Base-by-base conservation (phyloP, 1,139 yeast genomes). In the Citeromyces siamensis region DNA sequence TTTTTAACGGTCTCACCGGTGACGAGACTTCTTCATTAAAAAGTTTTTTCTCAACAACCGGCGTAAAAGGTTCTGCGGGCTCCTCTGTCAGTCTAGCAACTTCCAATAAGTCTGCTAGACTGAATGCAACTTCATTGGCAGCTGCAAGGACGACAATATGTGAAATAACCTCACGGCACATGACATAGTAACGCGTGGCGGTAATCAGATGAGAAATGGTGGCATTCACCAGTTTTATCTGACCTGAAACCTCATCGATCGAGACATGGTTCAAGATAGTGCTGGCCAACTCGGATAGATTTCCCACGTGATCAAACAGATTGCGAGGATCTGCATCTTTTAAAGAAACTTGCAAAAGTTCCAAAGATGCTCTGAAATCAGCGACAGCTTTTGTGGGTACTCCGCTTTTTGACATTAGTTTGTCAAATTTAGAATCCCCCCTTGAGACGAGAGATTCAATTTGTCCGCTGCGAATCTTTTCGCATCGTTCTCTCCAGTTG, bases 201-300 rank as follows among this genome's bases (percentile, higher is more conserved):
- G 95, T 76, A 36, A 88, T 73, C 1, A 80, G 70, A 58, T 81
- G 86, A 20, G 86, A 75, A 10, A 83, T 71, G 0, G 94, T 68
- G 36, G 81, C 82, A 40, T 84, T 71, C n/a, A 55, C 45, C 9
- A 45, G 35, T 19, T 47, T 41, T 3, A 38, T 6, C 28, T 40
- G 42, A 14, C 42, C 38, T 6, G 33, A 27, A 8, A 42, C 35
- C 10, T 35, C 40, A 9, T 40, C 21, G 13, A 34, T 12, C 10
- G 13, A 8, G 19, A 68, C 71, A 42, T 61, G 66, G 17, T 54
- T 52, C 1, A 75, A 68, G 35, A 75, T 60, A 40, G 65, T 62
- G 41, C 67, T 66, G 3, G 78, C 70, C 12, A 59, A 40, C 5
- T 69, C 59, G 1, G 81, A 69, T 19, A 77, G 57, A 36, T 60